phyloP scores from a whole-genome alignment of 257 asterid genomes.

The Solanum clarkiae region DNA sequence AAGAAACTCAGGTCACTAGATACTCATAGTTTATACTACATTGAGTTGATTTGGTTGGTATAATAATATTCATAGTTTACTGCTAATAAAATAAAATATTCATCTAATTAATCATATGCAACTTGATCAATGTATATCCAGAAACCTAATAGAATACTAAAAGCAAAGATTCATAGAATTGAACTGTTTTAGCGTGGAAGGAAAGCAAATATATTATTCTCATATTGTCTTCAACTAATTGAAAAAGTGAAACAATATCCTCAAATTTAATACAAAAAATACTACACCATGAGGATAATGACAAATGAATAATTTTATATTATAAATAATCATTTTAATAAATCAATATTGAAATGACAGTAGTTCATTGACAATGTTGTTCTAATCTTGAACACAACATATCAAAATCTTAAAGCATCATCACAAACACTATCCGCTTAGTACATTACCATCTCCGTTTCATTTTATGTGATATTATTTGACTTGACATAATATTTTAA shows the following conservation, averaged over 20 bases:
- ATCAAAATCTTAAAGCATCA: too few relatives aligned
- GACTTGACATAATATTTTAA: too few relatives aligned
- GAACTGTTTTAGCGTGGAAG: background rate
- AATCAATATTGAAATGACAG: background rate
- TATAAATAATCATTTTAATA: background rate
- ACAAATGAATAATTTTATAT: background rate
- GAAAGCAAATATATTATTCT: background rate
- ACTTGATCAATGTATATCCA: background rate
- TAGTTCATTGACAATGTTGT: fast-evolving
- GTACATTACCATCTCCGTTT: too few relatives aligned
- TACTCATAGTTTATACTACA: too few relatives aligned
- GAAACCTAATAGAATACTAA: background rate
- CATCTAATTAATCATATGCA: background rate
- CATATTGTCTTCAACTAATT: background rate
- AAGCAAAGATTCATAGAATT: background rate
- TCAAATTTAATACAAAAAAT: background rate
- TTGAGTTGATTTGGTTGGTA: too few relatives aligned
- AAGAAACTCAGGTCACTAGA: too few relatives aligned
- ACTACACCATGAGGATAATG: background rate
- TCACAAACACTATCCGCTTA: background rate
- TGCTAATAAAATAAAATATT: too few relatives aligned
- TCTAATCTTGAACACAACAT: too few relatives aligned
- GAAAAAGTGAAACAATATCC: background rate
- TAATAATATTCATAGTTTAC: too few relatives aligned
- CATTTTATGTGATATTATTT: too few relatives aligned